A percentile compares a stretch with the other conserved stretches of the same genome.
Evolutionary conservation across 768 basidiomycete genomes (phyloP).

Genomic region (Russula brevipes): DNA sequence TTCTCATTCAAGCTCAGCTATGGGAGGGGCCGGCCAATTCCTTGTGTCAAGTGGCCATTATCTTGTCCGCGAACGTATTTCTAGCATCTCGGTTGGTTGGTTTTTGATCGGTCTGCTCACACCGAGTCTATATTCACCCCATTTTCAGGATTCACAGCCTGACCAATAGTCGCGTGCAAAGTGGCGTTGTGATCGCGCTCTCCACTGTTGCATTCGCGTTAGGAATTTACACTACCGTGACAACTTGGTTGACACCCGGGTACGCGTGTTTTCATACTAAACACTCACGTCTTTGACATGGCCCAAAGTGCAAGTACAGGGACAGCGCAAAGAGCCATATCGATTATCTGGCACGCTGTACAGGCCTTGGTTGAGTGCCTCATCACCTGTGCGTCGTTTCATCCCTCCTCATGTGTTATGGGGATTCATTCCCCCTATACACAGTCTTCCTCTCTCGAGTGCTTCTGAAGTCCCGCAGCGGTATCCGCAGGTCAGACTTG

Average conservation of each 20-base stretch:
- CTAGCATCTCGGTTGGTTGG: not conserved
- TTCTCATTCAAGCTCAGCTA: not conserved
- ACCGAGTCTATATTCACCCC: not conserved
- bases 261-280: not conserved
- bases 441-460: not conserved
- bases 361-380: conserved; percentile 1
- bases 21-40: conserved; percentile 5
- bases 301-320: not conserved
- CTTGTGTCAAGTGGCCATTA: not conserved
- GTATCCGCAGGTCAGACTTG: not conserved
- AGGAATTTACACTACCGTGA: not conserved
- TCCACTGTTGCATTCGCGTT: not conserved
- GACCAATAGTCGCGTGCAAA: not conserved
- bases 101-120: not conserved
- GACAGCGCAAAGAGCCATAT: not conserved
- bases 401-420: not conserved
- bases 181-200: not conserved
- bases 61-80: not conserved
- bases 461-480: conserved; percentile 6
- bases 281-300: not conserved
- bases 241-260: rapidly evolving
- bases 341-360: not conserved
- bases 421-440: not conserved
- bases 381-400: not conserved
- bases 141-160: not conserved